Evolutionary conservation across 1,139 yeast genomes (phyloP).

Genomic region (Sugiyamaella neomexicana): DNA sequence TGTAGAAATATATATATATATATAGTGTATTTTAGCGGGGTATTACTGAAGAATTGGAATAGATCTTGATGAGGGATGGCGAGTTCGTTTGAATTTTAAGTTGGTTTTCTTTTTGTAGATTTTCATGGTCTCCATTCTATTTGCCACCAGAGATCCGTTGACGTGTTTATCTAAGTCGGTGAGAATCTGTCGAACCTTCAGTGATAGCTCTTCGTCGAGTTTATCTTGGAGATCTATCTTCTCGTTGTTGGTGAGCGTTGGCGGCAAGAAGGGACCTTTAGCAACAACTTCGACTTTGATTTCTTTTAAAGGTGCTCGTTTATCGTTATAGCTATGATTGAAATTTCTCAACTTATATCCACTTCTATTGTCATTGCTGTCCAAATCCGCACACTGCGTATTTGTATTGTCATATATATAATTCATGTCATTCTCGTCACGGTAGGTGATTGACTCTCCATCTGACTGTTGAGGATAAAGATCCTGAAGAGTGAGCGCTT

Average conservation of each 20-base stretch:
- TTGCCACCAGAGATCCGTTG: not conserved
- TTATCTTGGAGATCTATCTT: not conserved
- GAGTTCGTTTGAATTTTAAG: not conserved
- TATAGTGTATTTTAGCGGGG: not conserved
- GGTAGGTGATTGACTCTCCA: not conserved
- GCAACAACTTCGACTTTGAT: not conserved
- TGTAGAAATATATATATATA: not conserved
- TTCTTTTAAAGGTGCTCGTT: conserved; percentile 1
- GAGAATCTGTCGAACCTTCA: not conserved
- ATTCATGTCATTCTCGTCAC: conserved; percentile 1
- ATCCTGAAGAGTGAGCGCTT: not conserved
- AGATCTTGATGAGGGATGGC: not conserved
- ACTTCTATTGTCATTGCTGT: not conserved
- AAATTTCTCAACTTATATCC: not conserved
- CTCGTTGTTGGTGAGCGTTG: not conserved
- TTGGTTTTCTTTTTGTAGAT: not conserved
- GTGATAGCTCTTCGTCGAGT: not conserved
- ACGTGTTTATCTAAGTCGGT: conserved; percentile 1
- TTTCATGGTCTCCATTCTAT: not conserved
- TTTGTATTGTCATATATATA: not conserved
- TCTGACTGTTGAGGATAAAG: not conserved
- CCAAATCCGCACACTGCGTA: not conserved
- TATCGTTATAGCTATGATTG: not conserved
- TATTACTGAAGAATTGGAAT: conserved; percentile 2
- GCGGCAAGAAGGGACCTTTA: not conserved